Evolutionary conservation across 139 green algal species (phyloP).

Genomic region (Chlorella sorokiniana): DNA sequence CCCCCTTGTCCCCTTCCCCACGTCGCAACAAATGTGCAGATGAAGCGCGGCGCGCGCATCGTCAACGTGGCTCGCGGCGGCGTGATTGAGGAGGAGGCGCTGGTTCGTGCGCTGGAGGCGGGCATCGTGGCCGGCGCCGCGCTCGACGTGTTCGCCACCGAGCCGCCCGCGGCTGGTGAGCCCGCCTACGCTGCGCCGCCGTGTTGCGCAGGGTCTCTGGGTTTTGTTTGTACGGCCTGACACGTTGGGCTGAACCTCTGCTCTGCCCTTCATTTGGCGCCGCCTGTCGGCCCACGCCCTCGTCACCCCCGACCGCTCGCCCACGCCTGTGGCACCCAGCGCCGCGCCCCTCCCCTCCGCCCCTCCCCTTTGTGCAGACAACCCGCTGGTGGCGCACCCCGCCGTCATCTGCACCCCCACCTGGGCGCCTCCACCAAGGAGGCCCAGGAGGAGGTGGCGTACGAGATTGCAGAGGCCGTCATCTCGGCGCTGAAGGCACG

Average conservation of each 20-base stretch:
- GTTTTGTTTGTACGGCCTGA: no score
- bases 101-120: slow-evolving; percentile 82
- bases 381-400: slow-evolving; percentile 75
- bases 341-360: neutral
- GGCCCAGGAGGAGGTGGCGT: slow-evolving; percentile 93
- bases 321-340: neutral
- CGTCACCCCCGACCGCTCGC: neutral
- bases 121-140: slow-evolving; percentile 68
- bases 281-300: no score
- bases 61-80: slow-evolving; percentile 95
- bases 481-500: slow-evolving; percentile 80
- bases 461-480: slow-evolving; percentile 95
- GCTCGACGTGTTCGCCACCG: slow-evolving; percentile 90
- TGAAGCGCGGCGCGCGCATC: slow-evolving; percentile 89
- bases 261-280: no score
- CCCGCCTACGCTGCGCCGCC: neutral
- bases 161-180: slow-evolving; percentile 70
- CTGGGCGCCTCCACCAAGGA: slow-evolving; percentile 91
- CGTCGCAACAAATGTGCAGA: slow-evolving; percentile 25
- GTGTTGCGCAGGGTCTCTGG: neutral
- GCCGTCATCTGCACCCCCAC: slow-evolving; percentile 95
- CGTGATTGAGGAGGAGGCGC: slow-evolving; percentile 91
- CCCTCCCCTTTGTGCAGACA: slow-evolving; percentile 36
- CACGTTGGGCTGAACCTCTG: no score
- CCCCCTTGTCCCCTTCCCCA: neutral